Percentiles rank a stretch among this genome's conserved stretches.
Evolutionary conservation across 1,284 basidiomycete genomes (phyloP).

Genomic region (Pseudozyma tsukubaensis): DNA sequence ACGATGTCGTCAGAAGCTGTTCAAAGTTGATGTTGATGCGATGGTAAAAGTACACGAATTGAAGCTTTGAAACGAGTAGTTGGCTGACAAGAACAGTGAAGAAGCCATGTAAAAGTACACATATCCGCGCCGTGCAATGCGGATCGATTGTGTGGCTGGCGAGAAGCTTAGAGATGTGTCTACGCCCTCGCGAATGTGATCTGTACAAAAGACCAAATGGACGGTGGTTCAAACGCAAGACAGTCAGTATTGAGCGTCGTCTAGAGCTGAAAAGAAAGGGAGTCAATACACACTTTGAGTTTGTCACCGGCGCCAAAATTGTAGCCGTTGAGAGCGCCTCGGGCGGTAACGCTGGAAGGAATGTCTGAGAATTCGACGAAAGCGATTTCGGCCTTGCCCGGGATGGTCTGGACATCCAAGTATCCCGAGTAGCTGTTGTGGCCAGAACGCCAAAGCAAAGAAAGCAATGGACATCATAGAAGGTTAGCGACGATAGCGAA

Average conservation of each 20-base stretch:
- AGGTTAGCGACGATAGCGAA: background rate
- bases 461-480: background rate
- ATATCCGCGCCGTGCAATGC: conserved; percentile 50
- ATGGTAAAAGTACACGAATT: conserved; percentile 18
- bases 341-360: conserved; percentile 54
- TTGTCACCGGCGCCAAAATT: conserved; percentile 61
- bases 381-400: conserved; percentile 64
- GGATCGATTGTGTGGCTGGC: conserved; percentile 37
- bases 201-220: conserved; percentile 18
- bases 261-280: no score
- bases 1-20: background rate
- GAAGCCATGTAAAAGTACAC: conserved; percentile 20
- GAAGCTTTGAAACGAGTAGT: background rate
- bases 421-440: conserved; percentile 54
- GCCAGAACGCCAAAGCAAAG: no score
- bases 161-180: background rate
- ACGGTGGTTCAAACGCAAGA: background rate
- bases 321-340: conserved; percentile 65
- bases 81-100: conserved; percentile 3
- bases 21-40: background rate
- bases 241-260: conserved; percentile 1
- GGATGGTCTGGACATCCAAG: conserved; percentile 63
- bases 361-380: conserved; percentile 66
- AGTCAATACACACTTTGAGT: conserved; percentile 51
- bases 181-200: conserved; percentile 54